Percentiles rank a stretch among this genome's conserved stretches.
phyloP scores from a whole-genome alignment of 805 yeast genomes.

The Saccharomycopsis amapae region DNA sequence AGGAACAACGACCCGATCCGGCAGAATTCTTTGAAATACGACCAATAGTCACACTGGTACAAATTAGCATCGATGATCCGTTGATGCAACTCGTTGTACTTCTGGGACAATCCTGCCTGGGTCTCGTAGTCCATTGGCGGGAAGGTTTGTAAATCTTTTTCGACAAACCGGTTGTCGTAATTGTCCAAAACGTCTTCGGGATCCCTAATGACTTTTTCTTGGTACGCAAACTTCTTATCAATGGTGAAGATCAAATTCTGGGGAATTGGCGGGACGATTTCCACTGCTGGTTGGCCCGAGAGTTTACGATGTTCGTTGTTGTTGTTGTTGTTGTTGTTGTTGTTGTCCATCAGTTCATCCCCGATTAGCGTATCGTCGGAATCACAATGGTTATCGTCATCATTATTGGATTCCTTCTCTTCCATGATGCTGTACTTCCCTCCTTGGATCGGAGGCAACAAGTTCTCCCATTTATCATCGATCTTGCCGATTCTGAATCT shows the following conservation, averaged over 20 bases:
- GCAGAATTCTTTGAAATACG: constrained; percentile 59
- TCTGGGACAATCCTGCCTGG: constrained; percentile 47
- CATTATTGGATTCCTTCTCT: not conserved
- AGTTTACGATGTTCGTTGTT: constrained; percentile 13
- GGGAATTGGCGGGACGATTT: constrained; percentile 46
- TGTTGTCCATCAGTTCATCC: not conserved
- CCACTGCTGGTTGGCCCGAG: constrained; percentile 38
- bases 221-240: constrained; percentile 28
- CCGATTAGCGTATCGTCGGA: constrained; percentile 13
- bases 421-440: constrained; percentile 40
- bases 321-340: not conserved
- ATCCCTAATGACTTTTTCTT: constrained; percentile 38
- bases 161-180: constrained; percentile 51
- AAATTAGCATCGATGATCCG: constrained; percentile 48
- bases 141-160: constrained; percentile 44
- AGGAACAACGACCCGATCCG: constrained; percentile 51
- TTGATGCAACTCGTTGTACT: constrained; percentile 56
- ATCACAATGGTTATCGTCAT: constrained; percentile 2
- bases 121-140: constrained; percentile 67
- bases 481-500: constrained; percentile 61
- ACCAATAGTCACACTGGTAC: constrained; percentile 68
- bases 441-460: constrained; percentile 87
- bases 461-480: constrained; percentile 59
- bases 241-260: constrained; percentile 38
- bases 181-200: constrained; percentile 47